Conservation (phyloP, 805 yeast species). For the Saturnispora kantuleensis region DNA sequence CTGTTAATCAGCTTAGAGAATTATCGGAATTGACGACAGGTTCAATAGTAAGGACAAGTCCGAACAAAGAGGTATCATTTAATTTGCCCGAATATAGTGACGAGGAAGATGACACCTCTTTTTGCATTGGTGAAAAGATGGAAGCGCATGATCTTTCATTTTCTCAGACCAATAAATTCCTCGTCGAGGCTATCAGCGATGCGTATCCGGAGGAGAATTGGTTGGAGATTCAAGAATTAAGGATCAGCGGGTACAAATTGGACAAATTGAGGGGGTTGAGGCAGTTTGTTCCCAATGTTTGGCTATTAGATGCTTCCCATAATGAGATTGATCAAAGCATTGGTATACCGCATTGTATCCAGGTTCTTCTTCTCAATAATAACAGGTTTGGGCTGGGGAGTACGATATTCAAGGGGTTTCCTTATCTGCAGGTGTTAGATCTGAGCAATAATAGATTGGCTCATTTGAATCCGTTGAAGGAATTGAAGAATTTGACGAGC, state of each 20-base stretch:
- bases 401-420: slow-evolving; percentile 28
- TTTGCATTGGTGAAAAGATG: background rate
- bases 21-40: slow-evolving; percentile 1
- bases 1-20: slow-evolving; percentile 3
- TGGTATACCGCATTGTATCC: slow-evolving; percentile 35
- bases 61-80: slow-evolving; percentile 17
- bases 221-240: slow-evolving; percentile 32
- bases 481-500: slow-evolving; percentile 34
- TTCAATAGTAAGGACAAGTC: slow-evolving; percentile 4
- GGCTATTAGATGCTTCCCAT: slow-evolving; percentile 30
- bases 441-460: slow-evolving; percentile 30
- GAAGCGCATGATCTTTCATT: slow-evolving; percentile 32
- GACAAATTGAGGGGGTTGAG: slow-evolving; percentile 35
- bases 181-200: slow-evolving; percentile 39
- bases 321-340: slow-evolving; percentile 34
- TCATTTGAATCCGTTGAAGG: slow-evolving; percentile 28
- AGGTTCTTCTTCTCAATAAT: slow-evolving; percentile 29
- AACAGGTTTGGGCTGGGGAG: slow-evolving; percentile 34
- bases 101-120: background rate
- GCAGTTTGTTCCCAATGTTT: slow-evolving; percentile 35
- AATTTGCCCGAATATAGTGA: slow-evolving; percentile 10
- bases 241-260: slow-evolving; percentile 27
- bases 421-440: slow-evolving; percentile 34
- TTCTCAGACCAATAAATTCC: slow-evolving; percentile 33
- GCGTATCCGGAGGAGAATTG: slow-evolving; percentile 33